Percentiles rank a stretch among this genome's conserved stretches.
Evolutionary conservation across 345 rosid genomes (phyloP).

Genomic region (Citrus australasica): DNA sequence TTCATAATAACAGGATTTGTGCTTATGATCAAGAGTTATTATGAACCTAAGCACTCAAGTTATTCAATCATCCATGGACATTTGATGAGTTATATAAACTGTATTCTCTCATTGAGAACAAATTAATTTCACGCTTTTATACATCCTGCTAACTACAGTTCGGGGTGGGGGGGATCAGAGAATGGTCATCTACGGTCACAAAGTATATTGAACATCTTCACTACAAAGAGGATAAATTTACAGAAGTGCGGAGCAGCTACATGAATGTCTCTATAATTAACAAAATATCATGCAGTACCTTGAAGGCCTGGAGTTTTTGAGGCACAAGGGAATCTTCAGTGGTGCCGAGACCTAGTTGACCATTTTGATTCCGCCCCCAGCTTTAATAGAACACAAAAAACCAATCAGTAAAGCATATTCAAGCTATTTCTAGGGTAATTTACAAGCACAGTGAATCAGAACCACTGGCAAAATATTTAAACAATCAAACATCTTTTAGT

Average conservation of each 20-base stretch:
- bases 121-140: not conserved
- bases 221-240: not conserved
- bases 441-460: not conserved
- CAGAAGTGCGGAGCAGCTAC: slow-evolving; percentile 1
- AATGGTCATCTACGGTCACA: not conserved
- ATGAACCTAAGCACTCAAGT: not conserved
- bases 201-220: not conserved
- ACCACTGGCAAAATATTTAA: not conserved
- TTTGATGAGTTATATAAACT: not conserved
- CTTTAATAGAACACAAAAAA: slow-evolving; percentile 36
- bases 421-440: not conserved
- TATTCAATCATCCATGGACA: not conserved
- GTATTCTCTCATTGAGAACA: not conserved
- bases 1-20: not conserved
- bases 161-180: not conserved
- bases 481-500: not conserved
- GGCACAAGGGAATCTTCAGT: slow-evolving; percentile 88
- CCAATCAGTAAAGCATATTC: not conserved
- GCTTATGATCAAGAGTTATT: not conserved
- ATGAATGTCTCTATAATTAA: not conserved
- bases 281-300: slow-evolving; percentile 39
- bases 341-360: slow-evolving; percentile 96
- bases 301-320: slow-evolving; percentile 78
- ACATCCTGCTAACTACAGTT: not conserved
- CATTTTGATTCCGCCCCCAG: slow-evolving; percentile 99